Evolutionary conservation across 163 green algal species (phyloP).

Genomic region (Picocystis sp.): DNA sequence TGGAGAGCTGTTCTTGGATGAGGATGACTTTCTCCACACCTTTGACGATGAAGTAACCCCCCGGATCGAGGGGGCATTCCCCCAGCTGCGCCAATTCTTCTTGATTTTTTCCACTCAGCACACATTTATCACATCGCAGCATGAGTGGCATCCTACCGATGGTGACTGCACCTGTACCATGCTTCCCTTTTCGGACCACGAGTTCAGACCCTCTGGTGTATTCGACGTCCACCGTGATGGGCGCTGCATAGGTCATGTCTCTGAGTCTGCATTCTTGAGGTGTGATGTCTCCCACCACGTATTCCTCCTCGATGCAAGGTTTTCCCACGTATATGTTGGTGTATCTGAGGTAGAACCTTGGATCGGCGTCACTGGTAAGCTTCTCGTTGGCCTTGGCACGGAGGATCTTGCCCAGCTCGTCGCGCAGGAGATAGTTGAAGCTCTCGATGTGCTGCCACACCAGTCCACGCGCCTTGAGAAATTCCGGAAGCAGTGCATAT

Average conservation of each 20-base stretch:
- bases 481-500: slow-evolving; percentile 89
- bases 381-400: slow-evolving; percentile 78
- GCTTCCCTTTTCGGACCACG: slow-evolving; percentile 52
- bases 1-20: slow-evolving; percentile 97
- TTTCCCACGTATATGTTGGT: slow-evolving; percentile 85
- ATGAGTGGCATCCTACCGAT: slow-evolving; percentile 96
- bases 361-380: slow-evolving; percentile 83
- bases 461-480: slow-evolving; percentile 78
- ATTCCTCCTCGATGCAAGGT: slow-evolving; percentile 80
- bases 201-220: slow-evolving; percentile 86
- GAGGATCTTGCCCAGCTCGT: slow-evolving; percentile 95
- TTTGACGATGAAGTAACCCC: slow-evolving; percentile 93
- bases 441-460: slow-evolving; percentile 93
- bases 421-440: slow-evolving; percentile 96
- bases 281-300: slow-evolving; percentile 60
- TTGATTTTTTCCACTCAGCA: slow-evolving; percentile 69
- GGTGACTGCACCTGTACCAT: slow-evolving; percentile 50
- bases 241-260: slow-evolving; percentile 95
- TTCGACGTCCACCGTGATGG: slow-evolving; percentile 93
- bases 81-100: slow-evolving; percentile 63
- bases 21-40: slow-evolving; percentile 77
- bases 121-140: slow-evolving; percentile 72
- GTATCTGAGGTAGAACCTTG: slow-evolving; percentile 96
- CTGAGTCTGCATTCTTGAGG: slow-evolving; percentile 90
- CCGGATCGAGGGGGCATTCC: slow-evolving; percentile 94